These are phyloP conservation scores for Orbilia ellipsospora DNA, from an alignment of 2,329 filamentous ascomycete genomes.

Conservation along the genomic window DNA sequence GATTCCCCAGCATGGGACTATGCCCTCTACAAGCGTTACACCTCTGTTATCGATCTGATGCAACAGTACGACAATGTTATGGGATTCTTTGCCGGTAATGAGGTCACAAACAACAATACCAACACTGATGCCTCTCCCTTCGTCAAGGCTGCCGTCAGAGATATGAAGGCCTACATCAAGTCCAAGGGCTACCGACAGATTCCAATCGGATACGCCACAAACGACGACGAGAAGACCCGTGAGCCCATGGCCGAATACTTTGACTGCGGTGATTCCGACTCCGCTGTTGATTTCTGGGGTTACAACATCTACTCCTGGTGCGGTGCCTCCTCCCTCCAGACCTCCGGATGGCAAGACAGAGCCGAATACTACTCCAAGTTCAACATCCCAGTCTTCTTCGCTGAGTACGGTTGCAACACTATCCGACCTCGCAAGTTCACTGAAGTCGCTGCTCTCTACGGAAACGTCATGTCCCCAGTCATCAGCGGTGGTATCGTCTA, in stretches of 20 bases:
- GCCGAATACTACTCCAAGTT: conserved; percentile 88
- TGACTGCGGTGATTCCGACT: conserved; percentile 79
- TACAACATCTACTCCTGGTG: conserved; percentile 99
- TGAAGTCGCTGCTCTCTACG: conserved; percentile 85
- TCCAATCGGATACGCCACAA: conserved; percentile 94
- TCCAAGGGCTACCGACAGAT: conserved; percentile 78
- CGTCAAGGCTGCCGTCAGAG: conserved; percentile 97
- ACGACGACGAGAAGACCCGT: conserved; percentile 87
- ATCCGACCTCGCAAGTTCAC: conserved; percentile 78
- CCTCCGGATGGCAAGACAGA: conserved; percentile 83
- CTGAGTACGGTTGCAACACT: conserved; percentile 94
- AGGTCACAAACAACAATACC: conserved; percentile 88
- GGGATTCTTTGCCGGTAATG: conserved; percentile 98
- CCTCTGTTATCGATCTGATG: conserved; percentile 81
- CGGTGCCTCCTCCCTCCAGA: conserved; percentile 78
- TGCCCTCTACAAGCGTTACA: conserved; percentile 82
- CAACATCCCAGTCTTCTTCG: conserved; percentile 96
- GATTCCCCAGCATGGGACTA: conserved; percentile 81
- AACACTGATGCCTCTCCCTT: conserved; percentile 92
- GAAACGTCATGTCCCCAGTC: conserved; percentile 80
- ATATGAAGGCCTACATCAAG: conserved; percentile 95
- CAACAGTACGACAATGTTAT: conserved; percentile 88
- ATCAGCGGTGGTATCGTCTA: conserved; percentile 98
- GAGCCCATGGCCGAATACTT: conserved; percentile 88
- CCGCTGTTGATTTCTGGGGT: conserved; percentile 94